Base-by-base conservation (phyloP, 371 early-diverging fungal genomes). In the Lichtheimia corymbifera region DNA sequence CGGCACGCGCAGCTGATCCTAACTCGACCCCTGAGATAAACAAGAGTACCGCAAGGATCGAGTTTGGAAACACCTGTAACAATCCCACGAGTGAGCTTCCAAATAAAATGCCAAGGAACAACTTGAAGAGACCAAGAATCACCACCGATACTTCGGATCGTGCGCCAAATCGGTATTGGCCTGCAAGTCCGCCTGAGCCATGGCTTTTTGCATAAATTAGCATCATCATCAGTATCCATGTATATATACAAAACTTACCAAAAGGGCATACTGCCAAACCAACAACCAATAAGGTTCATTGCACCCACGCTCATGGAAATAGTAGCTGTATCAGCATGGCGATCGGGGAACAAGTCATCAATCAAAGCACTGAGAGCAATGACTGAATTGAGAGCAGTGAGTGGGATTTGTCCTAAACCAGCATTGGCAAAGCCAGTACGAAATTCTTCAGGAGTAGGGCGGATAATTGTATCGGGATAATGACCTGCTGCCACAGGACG, bases 131-230 rank as follows among this genome's bases (percentile, higher is more conserved):
- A 12, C 96, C 96, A 11, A 96, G 79, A 49, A 93, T 40, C 24
- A 91, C 79, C 50, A 94, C 80, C 45, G 91, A 90, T 14, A 90
- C 84, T 57, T 88, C 94, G 0, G 93, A 82, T 45, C 96, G 87
- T 20, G 96, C 95, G 35, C 96, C 96, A 68, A 94, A 96, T 2
- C 93, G 91, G 71, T 94, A 93, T 71, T 96, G 96, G 11, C 91
- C 96, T 14, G 94, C 95, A 35, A 96, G 74, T 11, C 96, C 96
- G 20, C 96, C 96, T 7, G 93, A 90, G 20, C 93, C 89, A 61
- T 89, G 91, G 58, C 81, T 75, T 28, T n/a, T 12, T 35, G 50
- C n/a, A 14, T 20, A 53, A 30, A 22, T 50, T 52, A 18, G 45
- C 2, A 30, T 14, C 35, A 35, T 35, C 2, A 22, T 22, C 22